These are phyloP conservation scores for Hymenotorrendiella dingleyae DNA, from an alignment of 2,329 filamentous ascomycete genomes.

Conservation along the genomic window DNA sequence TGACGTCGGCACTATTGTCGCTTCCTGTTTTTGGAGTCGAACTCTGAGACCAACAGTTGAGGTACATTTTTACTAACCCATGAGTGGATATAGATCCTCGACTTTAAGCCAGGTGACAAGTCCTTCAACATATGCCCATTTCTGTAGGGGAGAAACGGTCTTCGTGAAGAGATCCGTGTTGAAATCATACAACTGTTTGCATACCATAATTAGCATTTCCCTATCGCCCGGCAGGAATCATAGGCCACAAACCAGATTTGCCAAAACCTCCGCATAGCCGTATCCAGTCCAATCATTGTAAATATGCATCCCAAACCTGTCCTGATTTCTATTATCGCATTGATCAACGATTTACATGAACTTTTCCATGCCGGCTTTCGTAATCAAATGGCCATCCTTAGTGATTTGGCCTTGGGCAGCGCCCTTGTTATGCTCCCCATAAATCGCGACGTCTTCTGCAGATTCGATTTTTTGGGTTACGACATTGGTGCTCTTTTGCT, in stretches of 20 bases:
- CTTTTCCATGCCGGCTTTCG: not conserved
- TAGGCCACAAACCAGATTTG: conserved; percentile 1
- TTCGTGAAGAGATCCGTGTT: conserved; percentile 6
- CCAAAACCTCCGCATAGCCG: conserved; percentile 6
- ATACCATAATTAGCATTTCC: not conserved
- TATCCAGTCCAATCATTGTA: conserved; percentile 6
- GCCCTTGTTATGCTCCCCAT: not conserved
- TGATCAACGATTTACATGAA: not conserved
- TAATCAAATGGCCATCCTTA: not conserved
- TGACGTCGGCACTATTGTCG: not conserved
- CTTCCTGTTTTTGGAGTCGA: not conserved
- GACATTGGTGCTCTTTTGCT: too few relatives aligned
- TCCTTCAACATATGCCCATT: conserved; percentile 7
- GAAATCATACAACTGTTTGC: conserved; percentile 2
- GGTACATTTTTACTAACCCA: not conserved
- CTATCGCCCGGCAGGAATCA: too few relatives aligned
- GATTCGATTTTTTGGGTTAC: too few relatives aligned
- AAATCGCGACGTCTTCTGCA: not conserved
- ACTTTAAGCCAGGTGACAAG: conserved; percentile 3
- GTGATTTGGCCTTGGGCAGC: not conserved
- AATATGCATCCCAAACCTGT: conserved; percentile 6
- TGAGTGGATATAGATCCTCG: not conserved
- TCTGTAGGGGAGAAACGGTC: conserved; percentile 2
- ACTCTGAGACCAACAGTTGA: not conserved
- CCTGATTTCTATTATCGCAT: conserved; percentile 1